These are phyloP conservation scores for Fraxinus ornus DNA, from an alignment of 305 asterid species.

Conservation along the genomic window DNA sequence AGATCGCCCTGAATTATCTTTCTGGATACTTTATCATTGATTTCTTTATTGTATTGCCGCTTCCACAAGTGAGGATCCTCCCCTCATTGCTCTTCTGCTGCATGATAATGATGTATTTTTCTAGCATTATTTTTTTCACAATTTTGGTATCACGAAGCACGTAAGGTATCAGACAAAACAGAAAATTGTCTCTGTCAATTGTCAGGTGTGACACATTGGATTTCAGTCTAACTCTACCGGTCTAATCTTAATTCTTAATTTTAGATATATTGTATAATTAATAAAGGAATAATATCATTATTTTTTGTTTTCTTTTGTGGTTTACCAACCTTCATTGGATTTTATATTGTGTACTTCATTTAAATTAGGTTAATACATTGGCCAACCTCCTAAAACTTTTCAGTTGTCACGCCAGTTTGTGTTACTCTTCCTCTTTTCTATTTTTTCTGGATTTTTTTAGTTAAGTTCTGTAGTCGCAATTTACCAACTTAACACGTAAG, in stretches of 20 bases:
- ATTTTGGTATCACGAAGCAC: neutral
- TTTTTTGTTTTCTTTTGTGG: neutral
- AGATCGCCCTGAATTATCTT: slow-evolving; percentile 67
- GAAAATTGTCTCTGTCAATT: neutral
- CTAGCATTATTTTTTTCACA: neutral
- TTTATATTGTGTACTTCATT: neutral
- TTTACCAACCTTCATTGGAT: neutral
- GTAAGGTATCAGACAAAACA: neutral
- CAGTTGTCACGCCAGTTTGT: neutral
- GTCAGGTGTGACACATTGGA: neutral
- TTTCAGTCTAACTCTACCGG: neutral
- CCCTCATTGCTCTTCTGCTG: slow-evolving; percentile 3
- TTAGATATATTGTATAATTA: neutral
- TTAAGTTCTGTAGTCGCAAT: neutral
- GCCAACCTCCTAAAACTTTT: neutral
- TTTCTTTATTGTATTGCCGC: slow-evolving; percentile 62
- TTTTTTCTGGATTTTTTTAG: neutral
- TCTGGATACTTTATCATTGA: slow-evolving; percentile 56
- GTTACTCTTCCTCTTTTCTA: neutral
- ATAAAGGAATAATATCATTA: neutral
- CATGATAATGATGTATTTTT: neutral
- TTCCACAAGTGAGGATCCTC: slow-evolving; percentile 63
- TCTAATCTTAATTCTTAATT: neutral
- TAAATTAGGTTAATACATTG: neutral
- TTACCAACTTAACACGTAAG: neutral